phyloP scores from a whole-genome alignment of 306 rosid genomes.

The Sicyos edulis region DNA sequence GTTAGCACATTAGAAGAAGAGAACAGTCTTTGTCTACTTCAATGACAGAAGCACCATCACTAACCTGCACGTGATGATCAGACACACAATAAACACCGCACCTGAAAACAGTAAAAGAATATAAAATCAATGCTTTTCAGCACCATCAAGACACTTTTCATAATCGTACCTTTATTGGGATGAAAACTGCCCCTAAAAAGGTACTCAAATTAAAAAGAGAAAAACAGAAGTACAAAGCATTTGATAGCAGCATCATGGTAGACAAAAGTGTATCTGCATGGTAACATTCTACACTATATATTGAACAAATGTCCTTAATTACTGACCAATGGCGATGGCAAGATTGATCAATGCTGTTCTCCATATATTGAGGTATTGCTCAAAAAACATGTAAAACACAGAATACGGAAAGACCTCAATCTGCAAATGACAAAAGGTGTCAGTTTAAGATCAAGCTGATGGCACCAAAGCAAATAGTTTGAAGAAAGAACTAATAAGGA shows the following conservation, averaged over 20 bases:
- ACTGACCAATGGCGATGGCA: constrained; percentile 95
- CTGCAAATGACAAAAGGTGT: constrained; percentile 51
- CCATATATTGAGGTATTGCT: constrained; percentile 99
- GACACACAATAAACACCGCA: constrained; percentile 94
- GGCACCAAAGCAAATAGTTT: constrained; percentile 1
- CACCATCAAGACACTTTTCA: background rate
- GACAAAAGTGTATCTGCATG: background rate
- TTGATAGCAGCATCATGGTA: background rate
- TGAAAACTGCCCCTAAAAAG: background rate
- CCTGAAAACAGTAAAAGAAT: constrained; percentile 47
- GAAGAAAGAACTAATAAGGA: background rate
- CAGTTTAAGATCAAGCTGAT: constrained; percentile 24
- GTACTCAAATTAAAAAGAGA: background rate
- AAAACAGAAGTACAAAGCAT: background rate
- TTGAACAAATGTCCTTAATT: constrained; percentile 18
- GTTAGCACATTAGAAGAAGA: background rate
- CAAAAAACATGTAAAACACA: constrained; percentile 91
- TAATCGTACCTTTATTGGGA: background rate
- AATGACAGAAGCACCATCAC: constrained; percentile 24
- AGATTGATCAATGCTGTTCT: constrained; percentile 86
- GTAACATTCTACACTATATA: background rate
- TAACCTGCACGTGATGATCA: constrained; percentile 83
- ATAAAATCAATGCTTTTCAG: constrained; percentile 27
- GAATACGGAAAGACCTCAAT: constrained; percentile 96
- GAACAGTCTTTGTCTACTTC: background rate